Evolutionary conservation across 108 stramenopile genomes (phyloP), one percentile per base, ranked within the genome.

Genomic region (Nitzschia sp.): DNA sequence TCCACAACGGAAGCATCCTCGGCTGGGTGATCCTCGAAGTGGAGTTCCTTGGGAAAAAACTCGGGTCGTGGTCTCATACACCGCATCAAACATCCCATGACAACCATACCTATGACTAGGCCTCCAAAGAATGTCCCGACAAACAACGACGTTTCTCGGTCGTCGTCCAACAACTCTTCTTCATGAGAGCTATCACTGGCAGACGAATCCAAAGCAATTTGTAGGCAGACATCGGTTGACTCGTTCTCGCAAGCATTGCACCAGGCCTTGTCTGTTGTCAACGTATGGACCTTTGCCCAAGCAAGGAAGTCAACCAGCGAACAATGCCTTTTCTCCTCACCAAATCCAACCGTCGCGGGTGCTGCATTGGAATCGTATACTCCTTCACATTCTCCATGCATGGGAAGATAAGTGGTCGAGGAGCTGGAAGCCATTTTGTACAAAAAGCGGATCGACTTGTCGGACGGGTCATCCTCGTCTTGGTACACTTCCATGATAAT

Each of bases 401-500:
- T 34, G 37, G 46, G 26, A 3, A 70, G 10, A 53, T 63, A 39
- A 6, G 37, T 53, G 22, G 68, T 61, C 37, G 41, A 7, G 17
- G 51, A n/a, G 40, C 9, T 60, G n/a, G 21, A 8, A 0, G 57
- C 25, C 3, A 72, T 6, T 40, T 69, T 69, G 80, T 81, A 81
- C 51, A 63, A 41, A 12, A 81, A 40, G n/a, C 51, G 67, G 50
- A 81, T 24, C 1, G 63, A 54, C 12, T 37, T 10, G 37, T 39
- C 20, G 20, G 59, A 15, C n/a, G 41, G n/a, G 5, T 51, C 19
- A 5, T 51, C 69, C 41, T 22, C 34, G 5, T 69, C 71, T 57
- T 70, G 24, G 48, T 77, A 73, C 0, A 80, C 60, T 60, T 83
- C 78, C 39, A 83, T 53, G 15, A 83, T 53, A 7, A 83, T 21